These are phyloP conservation scores for Scheffersomyces titani DNA, from an alignment of 1,139 yeast species.

Conservation along the genomic window DNA sequence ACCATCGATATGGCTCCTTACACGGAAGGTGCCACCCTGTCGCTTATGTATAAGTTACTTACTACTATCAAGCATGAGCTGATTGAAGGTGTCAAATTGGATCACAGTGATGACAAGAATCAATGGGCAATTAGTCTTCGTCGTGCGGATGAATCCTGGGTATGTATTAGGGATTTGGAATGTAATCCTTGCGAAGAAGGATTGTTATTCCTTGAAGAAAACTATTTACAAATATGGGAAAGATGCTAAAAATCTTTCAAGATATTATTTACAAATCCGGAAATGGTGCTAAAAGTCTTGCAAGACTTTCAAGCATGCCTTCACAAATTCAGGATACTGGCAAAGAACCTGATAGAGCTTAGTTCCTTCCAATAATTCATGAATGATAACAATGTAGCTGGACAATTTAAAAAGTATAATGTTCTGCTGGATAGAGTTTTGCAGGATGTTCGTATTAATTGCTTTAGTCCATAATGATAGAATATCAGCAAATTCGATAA, in stretches of 20 bases:
- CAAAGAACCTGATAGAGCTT: conserved; percentile 5
- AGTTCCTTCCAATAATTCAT: conserved; percentile 9
- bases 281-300: conserved; percentile 4
- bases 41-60: conserved; percentile 44
- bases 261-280: conserved; percentile 2
- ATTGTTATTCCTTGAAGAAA: conserved; percentile 61
- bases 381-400: conserved; percentile 12
- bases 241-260: conserved; percentile 9
- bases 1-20: conserved; percentile 41
- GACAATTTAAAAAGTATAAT: conserved; percentile 13
- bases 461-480: conserved; percentile 6
- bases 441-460: not conserved
- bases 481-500: conserved; percentile 4
- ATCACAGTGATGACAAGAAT: conserved; percentile 28
- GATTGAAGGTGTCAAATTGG: conserved; percentile 18
- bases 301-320: conserved; percentile 5
- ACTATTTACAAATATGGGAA: conserved; percentile 72
- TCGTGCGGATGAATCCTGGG: conserved; percentile 50
- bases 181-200: conserved; percentile 54
- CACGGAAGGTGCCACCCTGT: conserved; percentile 15
- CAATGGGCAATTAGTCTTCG: conserved; percentile 57
- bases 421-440: conserved; percentile 2
- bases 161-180: conserved; percentile 53
- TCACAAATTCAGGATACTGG: conserved; percentile 5
- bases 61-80: conserved; percentile 54